Evolutionary conservation across 2,329 filamentous ascomycete genomes (phyloP), one percentile per base, ranked within the genome.

Genomic region (Colletotrichum plurivorum): DNA sequence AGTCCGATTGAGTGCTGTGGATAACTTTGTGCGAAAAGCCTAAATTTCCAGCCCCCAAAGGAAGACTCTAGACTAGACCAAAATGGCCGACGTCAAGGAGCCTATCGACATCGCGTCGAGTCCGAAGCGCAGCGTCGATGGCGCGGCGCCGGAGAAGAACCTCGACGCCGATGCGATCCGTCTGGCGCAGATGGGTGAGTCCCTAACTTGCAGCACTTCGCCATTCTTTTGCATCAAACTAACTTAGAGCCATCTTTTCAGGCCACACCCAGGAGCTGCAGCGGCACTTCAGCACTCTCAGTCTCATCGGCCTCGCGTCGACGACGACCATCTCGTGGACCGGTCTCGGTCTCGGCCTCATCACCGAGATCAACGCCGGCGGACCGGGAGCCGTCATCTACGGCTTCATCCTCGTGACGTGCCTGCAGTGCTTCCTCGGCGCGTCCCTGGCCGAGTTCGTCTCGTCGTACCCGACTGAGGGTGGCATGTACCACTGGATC

Each of bases 401-500:
- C 70, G 84, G 84, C 59, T 85, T 85, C 63, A 82, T 85, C 60
- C 77, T 85, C 3, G 82, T 85, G 18, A 81, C 82, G 1, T 77
- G 84, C 41, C 78, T 85, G 43, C 83, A 84, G 53, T 82, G 78
- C 45, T 85, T 84, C 65, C 74, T 85, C 36, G 83, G 79, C 36
- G 79, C 81, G 4, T 84, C 83, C 0, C 74, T 85, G 20, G 81
- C 82, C 9, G 84, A 86, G 70, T 81, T 86, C 61, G 83, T 84
- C 9, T 84, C 82, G 4, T 81, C 81, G 2, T 85, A 85, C 66
- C 84, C 84, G 4, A 84, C 82, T 10, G 81, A 82, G 59, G 84
- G 84, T 22, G 84, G 84, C 51, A 84, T 84, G 82, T 86, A 86
- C 64, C 84, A 85, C 72, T 86, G 84, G 84, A 83, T 84, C 46